Base-by-base conservation (phyloP, 768 basidiomycete genomes). In the Tricholoma matsutake region DNA sequence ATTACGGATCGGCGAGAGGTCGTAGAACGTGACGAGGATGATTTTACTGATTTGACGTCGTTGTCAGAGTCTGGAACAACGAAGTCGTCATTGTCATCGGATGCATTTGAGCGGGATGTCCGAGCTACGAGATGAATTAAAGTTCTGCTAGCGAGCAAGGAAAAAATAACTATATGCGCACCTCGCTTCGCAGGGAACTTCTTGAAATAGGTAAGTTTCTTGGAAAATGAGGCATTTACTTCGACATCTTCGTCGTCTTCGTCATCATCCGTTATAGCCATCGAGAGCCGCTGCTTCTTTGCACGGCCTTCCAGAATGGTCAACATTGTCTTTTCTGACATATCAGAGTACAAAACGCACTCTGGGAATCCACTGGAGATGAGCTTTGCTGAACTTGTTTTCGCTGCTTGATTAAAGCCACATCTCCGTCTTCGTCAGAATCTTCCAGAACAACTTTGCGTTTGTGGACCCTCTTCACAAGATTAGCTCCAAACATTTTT, bases 51-150 rank as follows among this genome's bases (percentile, higher is more conserved):
- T 34, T 74, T 79, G 7, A 71, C 71, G 28, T 87, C 87, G 1
- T 78, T 79, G 22, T 87, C 89, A 10, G 83, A 84, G 47, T 86
- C 86, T 47, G 85, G 85, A 18, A 86, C 83, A 39, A 82, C 86
- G 65, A 91, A 81, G 67, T 93, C 92, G 61, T 91, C 87, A 54
- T 91, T 87, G 63, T 91, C 87, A 54, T 81, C 84, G 32, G 67
- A 78, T 63, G 76, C 73, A 56, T 67, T 65, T 18, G 77, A 78
- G 55, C 71, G 76, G 2, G 78, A 69, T 64, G 78, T 81, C 20
- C 72, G 75, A 51, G 70, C 83, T 86, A 58, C 9, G 60, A n/a
- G 13, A 37, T 49, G 47, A 18, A 37, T 63, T 34, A 45, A 51
- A 45, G n/a, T 53, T 53, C 16, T 32, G 18, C 29, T 10, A 53